Conservation (phyloP, 2,329 filamentous ascomycete genomes). For the Ascocoryne sarcoides region DNA sequence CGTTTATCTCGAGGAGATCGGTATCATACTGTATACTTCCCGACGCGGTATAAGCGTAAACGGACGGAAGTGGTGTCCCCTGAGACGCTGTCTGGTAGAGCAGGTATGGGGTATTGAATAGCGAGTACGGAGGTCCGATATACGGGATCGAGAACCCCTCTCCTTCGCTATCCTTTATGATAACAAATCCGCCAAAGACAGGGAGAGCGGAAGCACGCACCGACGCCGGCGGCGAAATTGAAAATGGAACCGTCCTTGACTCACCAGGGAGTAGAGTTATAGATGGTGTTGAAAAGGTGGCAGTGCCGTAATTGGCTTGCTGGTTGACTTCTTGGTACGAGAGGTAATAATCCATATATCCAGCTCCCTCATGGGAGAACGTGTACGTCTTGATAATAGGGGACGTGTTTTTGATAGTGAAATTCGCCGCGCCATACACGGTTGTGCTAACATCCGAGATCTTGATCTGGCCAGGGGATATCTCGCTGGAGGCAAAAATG, state of each 20-base stretch:
- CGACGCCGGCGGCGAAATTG: constrained; percentile 9
- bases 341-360: constrained; percentile 16
- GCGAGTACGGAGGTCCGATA: constrained; percentile 17
- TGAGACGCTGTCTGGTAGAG: neutral
- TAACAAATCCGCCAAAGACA: constrained; percentile 20
- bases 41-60: constrained; percentile 2
- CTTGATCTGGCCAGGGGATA: constrained; percentile 7
- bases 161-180: constrained; percentile 6
- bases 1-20: constrained; percentile 5
- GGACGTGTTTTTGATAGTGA: constrained; percentile 18
- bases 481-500: constrained; percentile 16
- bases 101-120: constrained; percentile 11
- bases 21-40: constrained; percentile 2
- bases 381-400: constrained; percentile 12
- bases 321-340: constrained; percentile 14
- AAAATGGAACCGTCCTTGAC: neutral
- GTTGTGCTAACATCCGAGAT: neutral
- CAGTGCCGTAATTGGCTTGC: constrained; percentile 16
- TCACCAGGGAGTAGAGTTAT: constrained; percentile 5
- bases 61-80: constrained; percentile 1
- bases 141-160: constrained; percentile 18
- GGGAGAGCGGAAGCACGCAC: constrained; percentile 16
- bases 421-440: constrained; percentile 5
- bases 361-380: constrained; percentile 16
- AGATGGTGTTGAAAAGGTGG: constrained; percentile 12